Base-by-base conservation (phyloP, 495 filamentous ascomycete species). In the Aspergillus funiculosus region DNA sequence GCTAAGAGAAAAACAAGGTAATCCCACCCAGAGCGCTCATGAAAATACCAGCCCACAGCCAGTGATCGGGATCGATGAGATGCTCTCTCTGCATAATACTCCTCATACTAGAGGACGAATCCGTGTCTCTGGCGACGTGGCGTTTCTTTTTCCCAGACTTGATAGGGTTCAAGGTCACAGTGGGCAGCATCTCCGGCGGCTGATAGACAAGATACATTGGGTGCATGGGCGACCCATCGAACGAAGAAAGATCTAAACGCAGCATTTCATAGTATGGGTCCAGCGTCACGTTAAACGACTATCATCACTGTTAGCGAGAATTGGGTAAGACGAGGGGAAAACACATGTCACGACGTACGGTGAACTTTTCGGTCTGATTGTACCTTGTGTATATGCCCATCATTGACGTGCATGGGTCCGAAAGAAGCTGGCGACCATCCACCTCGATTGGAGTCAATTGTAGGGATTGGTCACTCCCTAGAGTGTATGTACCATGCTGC, bases 131-230 rank as follows among this genome's bases (percentile, higher is more conserved):
- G n/a, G 29, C 31, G 6, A 51, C 22, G 10, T 58, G 28, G 5
- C 57, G 58, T 27, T 58, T 56, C 13, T 62, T 56, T 57, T 70
- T 74, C 66, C 11, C 63, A 53, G 11, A 64, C 55, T 1, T 62
- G 57, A 64, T 71, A 1, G 82, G 80, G 56, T 86, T 83, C 51
- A 89, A 61, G 0, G 80, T 86, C 26, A 67, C 63, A 3, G 85
- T 86, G 3, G 86, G 85, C 6, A 89, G 77, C 83, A 90, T 90
- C 57, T 80, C 68, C 1, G 86, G 86, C 6, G 84, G 81, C 7
- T 60, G 72, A 55, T 78, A 81, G 54, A 74, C 78, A 37, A 88
- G 73, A 58, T 82, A 90, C 77, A 90, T 78, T 4, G 85, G 84
- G 38, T 85, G 77, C 66, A 87, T 69, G 19, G 82, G 82, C 1